phyloP scores from a whole-genome alignment of 495 filamentous ascomycete genomes.

The Cetradonia linearis region DNA sequence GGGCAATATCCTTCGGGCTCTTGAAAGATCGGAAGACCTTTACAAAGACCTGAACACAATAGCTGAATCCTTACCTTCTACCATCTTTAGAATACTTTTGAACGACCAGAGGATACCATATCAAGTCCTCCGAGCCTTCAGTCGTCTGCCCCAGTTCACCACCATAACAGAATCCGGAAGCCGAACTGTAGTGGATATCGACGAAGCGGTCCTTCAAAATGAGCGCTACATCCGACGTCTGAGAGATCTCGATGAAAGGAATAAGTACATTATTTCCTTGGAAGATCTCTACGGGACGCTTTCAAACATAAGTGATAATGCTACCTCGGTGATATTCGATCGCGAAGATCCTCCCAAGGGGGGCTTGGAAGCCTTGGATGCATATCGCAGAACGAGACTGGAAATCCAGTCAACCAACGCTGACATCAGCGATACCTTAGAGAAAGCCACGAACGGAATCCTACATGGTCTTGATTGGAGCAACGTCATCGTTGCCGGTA shows the following conservation, averaged over 20 bases:
- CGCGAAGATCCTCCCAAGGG: conserved; percentile 27
- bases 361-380: conserved; percentile 28
- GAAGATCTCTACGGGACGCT: conserved; percentile 17
- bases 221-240: conserved; percentile 23
- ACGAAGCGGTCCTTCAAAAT: conserved; percentile 25
- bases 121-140: conserved; percentile 19
- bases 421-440: conserved; percentile 25
- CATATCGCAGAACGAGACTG: conserved; percentile 21
- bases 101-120: conserved; percentile 24
- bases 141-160: background rate
- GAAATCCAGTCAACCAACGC: conserved; percentile 21
- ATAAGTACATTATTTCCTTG: conserved; percentile 19
- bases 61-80: conserved; percentile 20
- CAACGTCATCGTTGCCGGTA: conserved; percentile 31
- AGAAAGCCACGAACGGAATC: conserved; percentile 26
- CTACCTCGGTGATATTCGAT: background rate
- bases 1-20: conserved; percentile 15
- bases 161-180: background rate
- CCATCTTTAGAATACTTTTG: conserved; percentile 18
- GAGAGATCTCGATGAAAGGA: conserved; percentile 14
- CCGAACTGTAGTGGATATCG: conserved; percentile 22
- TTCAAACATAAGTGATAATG: background rate
- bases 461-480: conserved; percentile 30
- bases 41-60: conserved; percentile 17
- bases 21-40: conserved; percentile 20